phyloP scores from a whole-genome alignment of 208 protist genomes.

The Tritrichomonas musculus region DNA sequence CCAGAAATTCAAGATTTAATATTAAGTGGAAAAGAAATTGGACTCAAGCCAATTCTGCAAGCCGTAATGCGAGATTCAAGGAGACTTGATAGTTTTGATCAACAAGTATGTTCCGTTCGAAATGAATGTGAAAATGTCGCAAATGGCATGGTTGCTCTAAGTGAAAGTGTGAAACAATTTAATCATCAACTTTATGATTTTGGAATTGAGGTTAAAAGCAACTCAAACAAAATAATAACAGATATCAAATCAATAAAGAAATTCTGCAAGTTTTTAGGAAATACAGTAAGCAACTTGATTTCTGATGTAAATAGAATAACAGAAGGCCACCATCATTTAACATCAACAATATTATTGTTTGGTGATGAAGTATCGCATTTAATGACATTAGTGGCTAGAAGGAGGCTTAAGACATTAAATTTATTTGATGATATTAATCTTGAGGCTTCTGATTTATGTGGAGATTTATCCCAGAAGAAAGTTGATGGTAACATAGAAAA shows the following conservation, averaged over 20 bases:
- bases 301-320: background rate
- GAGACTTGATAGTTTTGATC: background rate
- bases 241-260: background rate
- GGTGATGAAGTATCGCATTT: background rate
- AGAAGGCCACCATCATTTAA: background rate
- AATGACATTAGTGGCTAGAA: background rate
- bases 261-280: background rate
- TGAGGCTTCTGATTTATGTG: background rate
- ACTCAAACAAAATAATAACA: background rate
- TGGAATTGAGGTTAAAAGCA: background rate
- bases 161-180: background rate
- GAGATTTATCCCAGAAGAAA: background rate
- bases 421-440: background rate
- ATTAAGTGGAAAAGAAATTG: background rate
- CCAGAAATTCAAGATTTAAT: no score
- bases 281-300: background rate
- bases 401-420: background rate
- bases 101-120: background rate
- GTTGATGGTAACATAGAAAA: background rate
- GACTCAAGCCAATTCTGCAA: background rate
- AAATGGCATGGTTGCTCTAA: no score
- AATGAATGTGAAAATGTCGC: conserved; percentile 8
- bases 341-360: background rate
- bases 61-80: background rate
- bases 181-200: background rate